Evolutionary conservation across 2,329 filamentous ascomycete genomes (phyloP).

Genomic region (Botrytis aclada): DNA sequence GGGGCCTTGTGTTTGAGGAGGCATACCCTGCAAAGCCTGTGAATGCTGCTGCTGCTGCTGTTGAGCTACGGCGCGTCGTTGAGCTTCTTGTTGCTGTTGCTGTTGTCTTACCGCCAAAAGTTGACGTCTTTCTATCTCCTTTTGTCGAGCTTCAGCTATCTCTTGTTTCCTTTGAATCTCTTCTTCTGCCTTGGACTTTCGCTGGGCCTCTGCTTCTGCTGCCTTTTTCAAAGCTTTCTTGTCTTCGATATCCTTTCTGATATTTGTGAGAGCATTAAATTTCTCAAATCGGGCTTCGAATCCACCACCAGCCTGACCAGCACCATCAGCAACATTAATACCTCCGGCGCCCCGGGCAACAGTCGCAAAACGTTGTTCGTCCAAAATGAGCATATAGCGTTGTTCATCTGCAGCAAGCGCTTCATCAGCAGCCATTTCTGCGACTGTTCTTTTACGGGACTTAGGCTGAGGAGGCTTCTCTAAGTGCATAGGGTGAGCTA

Average conservation of each 20-base stretch:
- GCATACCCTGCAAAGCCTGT: slow-evolving; percentile 13
- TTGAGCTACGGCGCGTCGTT: slow-evolving; percentile 40
- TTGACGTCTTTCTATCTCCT: slow-evolving; percentile 35
- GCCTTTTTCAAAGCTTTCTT: slow-evolving; percentile 73
- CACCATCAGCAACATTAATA: slow-evolving; percentile 61
- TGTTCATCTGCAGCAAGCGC: slow-evolving; percentile 86
- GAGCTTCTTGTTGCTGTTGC: slow-evolving; percentile 39
- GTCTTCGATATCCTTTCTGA: slow-evolving; percentile 73
- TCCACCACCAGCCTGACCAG: slow-evolving; percentile 68
- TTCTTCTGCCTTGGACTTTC: slow-evolving; percentile 47
- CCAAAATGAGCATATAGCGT: slow-evolving; percentile 86
- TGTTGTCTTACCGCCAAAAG: slow-evolving; percentile 24
- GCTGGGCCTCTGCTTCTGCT: slow-evolving; percentile 51
- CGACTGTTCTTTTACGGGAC: slow-evolving; percentile 86
- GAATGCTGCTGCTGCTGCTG: slow-evolving; percentile 41
- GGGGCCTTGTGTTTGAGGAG: slow-evolving; percentile 37
- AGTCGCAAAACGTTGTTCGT: slow-evolving; percentile 71
- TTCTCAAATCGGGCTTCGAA: slow-evolving; percentile 86
- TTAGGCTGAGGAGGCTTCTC: slow-evolving; percentile 79
- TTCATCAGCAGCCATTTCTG: slow-evolving; percentile 93
- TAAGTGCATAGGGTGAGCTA: slow-evolving; percentile 75
- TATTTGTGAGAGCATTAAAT: slow-evolving; percentile 87
- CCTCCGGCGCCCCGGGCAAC: slow-evolving; percentile 55
- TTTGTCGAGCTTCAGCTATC: slow-evolving; percentile 34
- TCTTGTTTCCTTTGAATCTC: slow-evolving; percentile 46